These are phyloP conservation scores for Poteriospumella lacustris DNA, from an alignment of 108 stramenopile species.

Conservation along the genomic window DNA sequence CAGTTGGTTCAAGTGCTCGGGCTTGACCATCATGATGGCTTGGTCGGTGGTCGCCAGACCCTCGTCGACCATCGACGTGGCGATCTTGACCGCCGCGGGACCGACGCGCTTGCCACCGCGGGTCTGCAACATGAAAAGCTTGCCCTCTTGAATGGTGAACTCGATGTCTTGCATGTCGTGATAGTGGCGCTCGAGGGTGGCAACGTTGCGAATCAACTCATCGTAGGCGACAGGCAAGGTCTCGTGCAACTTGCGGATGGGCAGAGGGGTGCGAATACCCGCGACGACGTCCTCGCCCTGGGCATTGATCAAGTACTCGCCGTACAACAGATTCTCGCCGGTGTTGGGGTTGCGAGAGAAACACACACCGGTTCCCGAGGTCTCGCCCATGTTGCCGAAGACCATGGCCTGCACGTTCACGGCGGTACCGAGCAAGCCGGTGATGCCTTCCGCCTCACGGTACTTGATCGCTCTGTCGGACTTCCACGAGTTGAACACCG, in stretches of 20 bases:
- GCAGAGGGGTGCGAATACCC: slow-evolving; percentile 73
- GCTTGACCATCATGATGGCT: slow-evolving; percentile 67
- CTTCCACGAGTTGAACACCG: slow-evolving; percentile 76
- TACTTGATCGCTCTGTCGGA: slow-evolving; percentile 74
- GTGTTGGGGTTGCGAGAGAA: slow-evolving; percentile 76
- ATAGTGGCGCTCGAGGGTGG: slow-evolving; percentile 70
- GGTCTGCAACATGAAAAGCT: slow-evolving; percentile 82
- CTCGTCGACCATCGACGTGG: slow-evolving; percentile 69
- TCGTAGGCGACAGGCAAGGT: slow-evolving; percentile 68
- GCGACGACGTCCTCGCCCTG: slow-evolving; percentile 83
- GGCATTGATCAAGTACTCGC: slow-evolving; percentile 79
- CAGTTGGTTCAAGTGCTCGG: slow-evolving; percentile 71
- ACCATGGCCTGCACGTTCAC: slow-evolving; percentile 66
- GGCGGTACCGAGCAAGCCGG: slow-evolving; percentile 59
- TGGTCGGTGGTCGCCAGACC: slow-evolving; percentile 64
- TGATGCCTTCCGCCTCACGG: slow-evolving; percentile 69
- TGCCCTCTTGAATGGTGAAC: slow-evolving; percentile 76
- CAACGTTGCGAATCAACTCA: slow-evolving; percentile 65
- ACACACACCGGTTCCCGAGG: slow-evolving; percentile 73
- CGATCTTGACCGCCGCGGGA: slow-evolving; percentile 72
- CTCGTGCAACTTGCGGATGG: slow-evolving; percentile 64
- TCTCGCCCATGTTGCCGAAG: slow-evolving; percentile 73
- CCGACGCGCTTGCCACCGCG: slow-evolving; percentile 73
- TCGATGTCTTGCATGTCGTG: slow-evolving; percentile 84
- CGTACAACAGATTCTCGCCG: slow-evolving; percentile 66